Conservation (phyloP, 2,329 filamentous ascomycete genomes). For the Aspergillus sp. region DNA sequence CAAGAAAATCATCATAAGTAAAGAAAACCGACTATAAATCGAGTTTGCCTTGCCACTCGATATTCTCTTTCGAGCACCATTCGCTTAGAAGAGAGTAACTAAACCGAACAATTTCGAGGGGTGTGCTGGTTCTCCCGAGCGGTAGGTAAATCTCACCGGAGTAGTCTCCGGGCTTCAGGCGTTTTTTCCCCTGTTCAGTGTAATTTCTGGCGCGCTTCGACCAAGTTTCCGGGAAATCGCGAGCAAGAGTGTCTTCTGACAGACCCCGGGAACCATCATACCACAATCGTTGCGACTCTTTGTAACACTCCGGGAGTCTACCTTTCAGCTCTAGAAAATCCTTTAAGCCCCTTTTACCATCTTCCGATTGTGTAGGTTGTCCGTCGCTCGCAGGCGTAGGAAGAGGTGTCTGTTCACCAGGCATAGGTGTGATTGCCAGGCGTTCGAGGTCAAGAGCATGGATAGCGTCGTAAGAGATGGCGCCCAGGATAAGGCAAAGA, state of each 20-base stretch:
- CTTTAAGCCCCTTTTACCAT: conserved; percentile 36
- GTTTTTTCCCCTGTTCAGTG: conserved; percentile 36
- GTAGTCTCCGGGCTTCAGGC: conserved; percentile 36
- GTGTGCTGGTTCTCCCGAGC: conserved; percentile 42
- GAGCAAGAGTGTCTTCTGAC: conserved; percentile 39
- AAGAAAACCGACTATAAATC: conserved; percentile 28
- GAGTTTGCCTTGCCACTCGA: conserved; percentile 45
- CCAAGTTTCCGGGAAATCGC: conserved; percentile 48
- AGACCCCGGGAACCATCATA: conserved; percentile 43
- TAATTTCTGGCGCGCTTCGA: conserved; percentile 38
- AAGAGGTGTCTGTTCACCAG: conserved; percentile 38
- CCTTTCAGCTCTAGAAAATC: conserved; percentile 42
- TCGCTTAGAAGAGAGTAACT: conserved; percentile 45
- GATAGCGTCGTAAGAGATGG: conserved; percentile 47
- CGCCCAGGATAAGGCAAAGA: conserved; percentile 47
- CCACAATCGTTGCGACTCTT: conserved; percentile 46
- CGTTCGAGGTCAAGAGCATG: conserved; percentile 46
- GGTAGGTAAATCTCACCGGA: conserved; percentile 43
- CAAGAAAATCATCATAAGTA: neutral
- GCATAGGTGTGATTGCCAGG: conserved; percentile 41
- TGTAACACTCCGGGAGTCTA: conserved; percentile 41
- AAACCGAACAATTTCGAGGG: conserved; percentile 48
- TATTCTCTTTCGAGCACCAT: conserved; percentile 47
- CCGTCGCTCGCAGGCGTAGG: conserved; percentile 48
- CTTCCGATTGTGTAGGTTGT: conserved; percentile 36